Evolutionary conservation across 768 basidiomycete species (phyloP).

Genomic region (Gloeopeniophorella convolvens): DNA sequence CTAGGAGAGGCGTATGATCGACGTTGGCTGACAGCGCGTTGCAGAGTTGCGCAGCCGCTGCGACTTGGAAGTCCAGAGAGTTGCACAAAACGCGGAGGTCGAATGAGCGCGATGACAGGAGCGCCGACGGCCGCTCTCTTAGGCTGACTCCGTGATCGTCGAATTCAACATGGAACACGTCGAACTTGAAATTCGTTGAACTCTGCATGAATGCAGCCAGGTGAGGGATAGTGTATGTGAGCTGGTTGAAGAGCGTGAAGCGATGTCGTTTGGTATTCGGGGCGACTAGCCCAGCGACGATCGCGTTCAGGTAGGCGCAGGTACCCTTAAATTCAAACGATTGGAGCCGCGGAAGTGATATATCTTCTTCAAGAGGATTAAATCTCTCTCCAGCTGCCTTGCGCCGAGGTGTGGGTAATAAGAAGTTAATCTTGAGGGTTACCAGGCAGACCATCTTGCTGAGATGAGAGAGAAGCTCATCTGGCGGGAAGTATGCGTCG

Average conservation of each 20-base stretch:
- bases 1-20: background rate
- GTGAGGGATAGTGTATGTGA: background rate
- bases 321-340: background rate
- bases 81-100: background rate
- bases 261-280: background rate
- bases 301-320: background rate
- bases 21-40: background rate
- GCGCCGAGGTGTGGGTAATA: background rate
- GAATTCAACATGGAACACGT: background rate
- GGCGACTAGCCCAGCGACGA: background rate
- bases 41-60: background rate
- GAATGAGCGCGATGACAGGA: background rate
- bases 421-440: background rate
- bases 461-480: background rate
- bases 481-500: background rate
- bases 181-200: background rate
- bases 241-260: slow-evolving; percentile 1
- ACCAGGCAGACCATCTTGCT: background rate
- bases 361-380: background rate
- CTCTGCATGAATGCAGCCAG: background rate
- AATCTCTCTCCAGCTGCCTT: background rate
- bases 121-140: background rate
- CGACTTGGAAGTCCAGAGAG: background rate
- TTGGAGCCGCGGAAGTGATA: background rate
- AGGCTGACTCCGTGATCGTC: background rate